phyloP scores from a whole-genome alignment of 2,329 filamentous ascomycete genomes.

The Aureobasidium sp. region DNA sequence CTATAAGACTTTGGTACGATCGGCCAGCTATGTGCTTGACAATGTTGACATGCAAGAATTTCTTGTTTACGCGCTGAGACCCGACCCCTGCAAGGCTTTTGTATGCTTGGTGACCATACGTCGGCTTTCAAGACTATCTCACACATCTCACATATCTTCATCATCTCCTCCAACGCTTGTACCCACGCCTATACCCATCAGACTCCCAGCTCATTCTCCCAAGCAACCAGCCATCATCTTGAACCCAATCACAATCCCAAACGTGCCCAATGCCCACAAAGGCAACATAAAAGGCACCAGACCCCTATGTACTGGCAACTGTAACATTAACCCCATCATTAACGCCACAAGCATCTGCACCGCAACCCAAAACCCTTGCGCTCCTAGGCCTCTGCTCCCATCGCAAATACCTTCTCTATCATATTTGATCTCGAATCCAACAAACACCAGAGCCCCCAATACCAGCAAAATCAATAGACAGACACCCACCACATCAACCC shows the following conservation, averaged over 20 bases:
- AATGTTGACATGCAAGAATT: too few relatives aligned
- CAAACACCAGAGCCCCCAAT: neutral
- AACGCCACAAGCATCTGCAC: constrained; percentile 8
- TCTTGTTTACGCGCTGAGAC: neutral
- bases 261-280: neutral
- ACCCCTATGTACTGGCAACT: neutral
- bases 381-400: neutral
- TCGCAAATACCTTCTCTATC: neutral
- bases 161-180: neutral
- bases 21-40: neutral
- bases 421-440: neutral
- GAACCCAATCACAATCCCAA: neutral
- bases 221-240: neutral
- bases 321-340: neutral
- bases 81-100: neutral
- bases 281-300: constrained; percentile 7
- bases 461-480: neutral
- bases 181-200: neutral
- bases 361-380: neutral
- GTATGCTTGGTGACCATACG: neutral
- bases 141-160: neutral
- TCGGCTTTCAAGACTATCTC: neutral
- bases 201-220: neutral
- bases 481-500: neutral
- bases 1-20: neutral